Percentiles rank a stretch among this genome's conserved stretches.
Conservation (phyloP, 2,329 filamentous ascomycete species). For the Fusarium sp. region DNA sequence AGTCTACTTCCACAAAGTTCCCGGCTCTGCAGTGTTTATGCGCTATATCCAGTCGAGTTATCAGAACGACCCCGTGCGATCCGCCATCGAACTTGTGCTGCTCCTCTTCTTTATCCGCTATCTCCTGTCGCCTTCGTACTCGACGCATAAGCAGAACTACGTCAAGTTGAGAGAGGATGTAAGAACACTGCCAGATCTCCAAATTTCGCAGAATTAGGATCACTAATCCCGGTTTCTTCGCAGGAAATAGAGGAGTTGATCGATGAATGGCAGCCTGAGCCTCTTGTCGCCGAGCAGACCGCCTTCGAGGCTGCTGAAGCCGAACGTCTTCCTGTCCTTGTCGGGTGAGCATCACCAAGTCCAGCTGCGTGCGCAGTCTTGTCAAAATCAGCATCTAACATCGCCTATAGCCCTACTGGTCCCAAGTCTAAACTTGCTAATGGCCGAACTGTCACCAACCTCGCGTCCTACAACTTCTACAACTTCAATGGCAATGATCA, state of each 20-base stretch:
- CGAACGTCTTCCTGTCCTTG: slow-evolving; percentile 87
- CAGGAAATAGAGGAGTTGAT: slow-evolving; percentile 95
- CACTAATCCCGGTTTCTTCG: slow-evolving; percentile 42
- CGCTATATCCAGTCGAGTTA: slow-evolving; percentile 98
- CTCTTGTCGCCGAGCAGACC: slow-evolving; percentile 81
- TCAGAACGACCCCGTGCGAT: slow-evolving; percentile 95
- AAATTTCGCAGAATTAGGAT: not conserved
- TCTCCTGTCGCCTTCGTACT: slow-evolving; percentile 90
- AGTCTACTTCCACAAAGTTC: slow-evolving; percentile 86
- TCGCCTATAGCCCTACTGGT: slow-evolving; percentile 71
- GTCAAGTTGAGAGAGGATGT: slow-evolving; percentile 87
- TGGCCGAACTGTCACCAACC: slow-evolving; percentile 91
- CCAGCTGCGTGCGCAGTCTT: not conserved
- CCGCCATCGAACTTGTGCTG: slow-evolving; percentile 90
- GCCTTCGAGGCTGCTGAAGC: slow-evolving; percentile 82
- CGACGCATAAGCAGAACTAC: slow-evolving; percentile 88
- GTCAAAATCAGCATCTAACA: slow-evolving; percentile 9
- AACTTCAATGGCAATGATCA: slow-evolving; percentile 94
- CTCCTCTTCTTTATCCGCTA: slow-evolving; percentile 97
- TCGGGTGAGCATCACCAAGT: slow-evolving; percentile 71
- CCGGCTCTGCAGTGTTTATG: slow-evolving; percentile 92
- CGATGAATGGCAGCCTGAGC: slow-evolving; percentile 96
- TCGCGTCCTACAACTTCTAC: slow-evolving; percentile 97
- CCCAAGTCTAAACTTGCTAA: slow-evolving; percentile 90
- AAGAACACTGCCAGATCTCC: slow-evolving; percentile 2